phyloP scores from a whole-genome alignment of 805 yeast genomes.

The Suhomyces sp. region DNA sequence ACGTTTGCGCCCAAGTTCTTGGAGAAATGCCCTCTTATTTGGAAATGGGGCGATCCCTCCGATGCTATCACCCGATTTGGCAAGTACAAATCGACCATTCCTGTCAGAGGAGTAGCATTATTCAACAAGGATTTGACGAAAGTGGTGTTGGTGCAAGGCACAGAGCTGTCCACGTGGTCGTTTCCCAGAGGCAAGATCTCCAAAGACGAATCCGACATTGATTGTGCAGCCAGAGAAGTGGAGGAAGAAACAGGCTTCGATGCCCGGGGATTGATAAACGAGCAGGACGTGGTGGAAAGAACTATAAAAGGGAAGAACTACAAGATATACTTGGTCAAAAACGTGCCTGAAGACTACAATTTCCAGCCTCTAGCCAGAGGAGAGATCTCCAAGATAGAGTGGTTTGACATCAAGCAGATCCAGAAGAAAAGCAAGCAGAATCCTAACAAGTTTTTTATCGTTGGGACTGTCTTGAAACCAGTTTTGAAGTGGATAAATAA shows the following conservation, averaged over 20 bases:
- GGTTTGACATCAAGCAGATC: conserved; percentile 58
- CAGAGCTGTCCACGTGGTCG: conserved; percentile 80
- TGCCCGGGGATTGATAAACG: conserved; percentile 61
- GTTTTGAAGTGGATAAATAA: conserved; percentile 53
- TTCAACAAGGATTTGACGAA: conserved; percentile 69
- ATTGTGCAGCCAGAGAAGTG: conserved; percentile 90
- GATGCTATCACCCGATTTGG: conserved; percentile 78
- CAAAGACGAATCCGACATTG: conserved; percentile 83
- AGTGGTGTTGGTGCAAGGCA: conserved; percentile 78
- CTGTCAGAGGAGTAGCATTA: conserved; percentile 94
- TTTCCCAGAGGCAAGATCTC: conserved; percentile 97
- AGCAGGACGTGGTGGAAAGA: conserved; percentile 74
- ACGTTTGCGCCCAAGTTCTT: conserved; percentile 66
- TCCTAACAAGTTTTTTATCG: conserved; percentile 42
- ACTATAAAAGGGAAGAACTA: conserved; percentile 81
- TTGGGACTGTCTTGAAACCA: conserved; percentile 50
- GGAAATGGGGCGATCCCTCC: conserved; percentile 83
- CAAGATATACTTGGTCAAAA: conserved; percentile 72
- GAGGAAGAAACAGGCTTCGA: conserved; percentile 94
- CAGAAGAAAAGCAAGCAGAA: conserved; percentile 40
- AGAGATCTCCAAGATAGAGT: conserved; percentile 80
- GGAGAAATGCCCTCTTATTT: conserved; percentile 67
- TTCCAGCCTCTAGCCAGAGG: conserved; percentile 83
- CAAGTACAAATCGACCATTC: conserved; percentile 82
- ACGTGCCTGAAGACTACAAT: conserved; percentile 71